Base-by-base conservation (phyloP, 2,329 filamentous ascomycete species). In the Dichotomopilus funicola region DNA sequence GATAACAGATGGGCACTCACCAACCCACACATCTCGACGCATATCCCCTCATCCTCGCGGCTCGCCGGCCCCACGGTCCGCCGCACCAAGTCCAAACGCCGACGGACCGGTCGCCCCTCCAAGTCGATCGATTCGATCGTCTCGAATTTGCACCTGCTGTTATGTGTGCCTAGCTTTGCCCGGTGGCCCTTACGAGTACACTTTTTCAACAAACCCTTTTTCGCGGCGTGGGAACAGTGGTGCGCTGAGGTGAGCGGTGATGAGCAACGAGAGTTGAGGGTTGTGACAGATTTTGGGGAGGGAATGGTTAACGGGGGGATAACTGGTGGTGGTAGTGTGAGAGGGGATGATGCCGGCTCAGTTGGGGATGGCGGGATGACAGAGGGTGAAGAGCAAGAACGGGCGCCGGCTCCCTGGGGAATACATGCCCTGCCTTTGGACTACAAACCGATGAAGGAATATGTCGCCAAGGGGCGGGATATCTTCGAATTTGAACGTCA, bases 131-230 rank as follows among this genome's bases (percentile, higher is more conserved):
- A 74, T 31, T 87, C 87, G 3, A 78, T 89, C 41, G 69, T 97
- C 34, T 85, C 86, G 3, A 94, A 95, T 64, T 70, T 97, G 33
- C 88, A 96, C 67, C 75, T 94, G 2, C 76, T 99, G 0, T 77
- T 95, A 1, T 80, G 87, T 0, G 88, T 91, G 2, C 79, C 82
- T 2, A 94, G 89, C 68, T 97, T 97, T 67, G 74, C 77, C 12
- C 76, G 84, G 46, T 96, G 91, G 92, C 92, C 92, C 19, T 75
- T 99, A 52, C 81, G 81, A 52, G 68, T 96, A 47, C 85, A 88
- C 31, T 92, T 97, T 70, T 92, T 96, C 62, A 77, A 78, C 2
- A 72, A 75, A 3, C 88, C 92, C 57, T 85, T 89, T 0, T 79
- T 87, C 63, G 72, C 72, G 19, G 77, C 79, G 1, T 97, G 92